Evolutionary conservation across 169 alveolate genomes (phyloP), one percentile per base, ranked within the genome.

Genomic region (Plasmodium billcollinsi): DNA sequence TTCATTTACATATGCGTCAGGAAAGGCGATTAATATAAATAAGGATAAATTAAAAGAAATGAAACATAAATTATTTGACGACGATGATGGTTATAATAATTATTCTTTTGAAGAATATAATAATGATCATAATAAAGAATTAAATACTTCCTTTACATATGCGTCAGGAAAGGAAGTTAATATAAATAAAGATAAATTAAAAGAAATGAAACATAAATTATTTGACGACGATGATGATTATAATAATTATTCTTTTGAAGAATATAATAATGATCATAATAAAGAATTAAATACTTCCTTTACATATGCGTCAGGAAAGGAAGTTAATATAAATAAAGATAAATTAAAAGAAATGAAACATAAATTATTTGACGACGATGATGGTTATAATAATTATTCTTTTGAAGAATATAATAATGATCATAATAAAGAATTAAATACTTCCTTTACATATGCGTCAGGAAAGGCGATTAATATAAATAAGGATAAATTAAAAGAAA

Each of bases 281-380:
- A 65, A 66, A 2, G 7, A 3, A 7, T 11, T 21, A 1, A 0
- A 24, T 7, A 24, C 58, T 14, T 73, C 86, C 1, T 73, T 73
- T 43, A 58, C 78, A 6, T 76, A 76, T 14, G 89, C 89, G n/a
- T 76, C 89, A 39, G 89, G 89, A 58, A 76, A 43, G 26, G 78
- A 76, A 20, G 71, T 24, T 12, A 76, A 29, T 12, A 65, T 76
- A 50, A 65, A 76, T 58, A 66, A 65, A 56, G 89, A 76, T 9
- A 54, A 47, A 21, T 56, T 76, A 50, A 65, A 52, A 15, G 61
- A 21, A 33, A 76, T 76, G 89, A 65, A 58, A 12, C 33, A 49
- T 7, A 76, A 21, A 14, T 73, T 76, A 14, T 76, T 76, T 70
- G 47, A 69, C 54, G 54, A 59, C 7, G 78, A 63, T 33, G 69